phyloP scores from a whole-genome alignment of 2,329 filamentous ascomycete species.

The Fusarium pininemorale region DNA sequence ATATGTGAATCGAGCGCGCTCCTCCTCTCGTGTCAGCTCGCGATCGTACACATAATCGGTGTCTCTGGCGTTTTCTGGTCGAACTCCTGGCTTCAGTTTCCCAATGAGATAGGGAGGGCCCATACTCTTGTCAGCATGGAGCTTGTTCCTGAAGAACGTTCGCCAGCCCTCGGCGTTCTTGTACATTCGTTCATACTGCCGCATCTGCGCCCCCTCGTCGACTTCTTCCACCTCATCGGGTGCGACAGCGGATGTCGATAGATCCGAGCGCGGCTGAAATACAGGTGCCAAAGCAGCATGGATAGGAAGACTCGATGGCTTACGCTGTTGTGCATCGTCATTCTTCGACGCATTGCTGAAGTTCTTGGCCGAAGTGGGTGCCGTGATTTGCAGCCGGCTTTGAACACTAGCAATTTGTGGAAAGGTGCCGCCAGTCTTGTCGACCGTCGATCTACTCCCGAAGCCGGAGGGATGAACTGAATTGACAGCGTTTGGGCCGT shows the following conservation, averaged over 20 bases:
- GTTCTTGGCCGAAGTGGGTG: constrained; percentile 30
- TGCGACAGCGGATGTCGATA: constrained; percentile 22
- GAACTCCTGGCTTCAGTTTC: constrained; percentile 56
- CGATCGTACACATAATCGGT: constrained; percentile 65
- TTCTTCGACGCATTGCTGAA: constrained; percentile 25
- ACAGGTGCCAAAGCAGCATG: constrained; percentile 59
- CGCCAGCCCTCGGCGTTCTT: constrained; percentile 32
- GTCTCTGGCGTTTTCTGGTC: constrained; percentile 52
- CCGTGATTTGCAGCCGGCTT: constrained; percentile 40
- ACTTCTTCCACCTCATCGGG: constrained; percentile 18
- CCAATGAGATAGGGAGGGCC: constrained; percentile 64
- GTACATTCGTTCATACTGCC: constrained; percentile 7
- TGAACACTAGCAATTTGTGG: constrained; percentile 36
- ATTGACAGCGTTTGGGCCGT: not conserved
- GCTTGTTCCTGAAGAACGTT: constrained; percentile 35
- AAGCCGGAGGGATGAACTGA: not conserved
- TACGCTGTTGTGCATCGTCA: constrained; percentile 45
- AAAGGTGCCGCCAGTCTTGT: constrained; percentile 1
- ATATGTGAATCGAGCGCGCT: constrained; percentile 67
- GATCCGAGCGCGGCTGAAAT: constrained; percentile 55
- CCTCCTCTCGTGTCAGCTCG: constrained; percentile 66
- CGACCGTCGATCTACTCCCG: constrained; percentile 14
- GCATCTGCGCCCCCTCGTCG: constrained; percentile 6
- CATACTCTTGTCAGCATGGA: constrained; percentile 16
- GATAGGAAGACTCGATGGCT: constrained; percentile 52